Evolutionary conservation across 2,329 filamentous ascomycete species (phyloP).

Genomic region (Cyphellophora attinorum): DNA sequence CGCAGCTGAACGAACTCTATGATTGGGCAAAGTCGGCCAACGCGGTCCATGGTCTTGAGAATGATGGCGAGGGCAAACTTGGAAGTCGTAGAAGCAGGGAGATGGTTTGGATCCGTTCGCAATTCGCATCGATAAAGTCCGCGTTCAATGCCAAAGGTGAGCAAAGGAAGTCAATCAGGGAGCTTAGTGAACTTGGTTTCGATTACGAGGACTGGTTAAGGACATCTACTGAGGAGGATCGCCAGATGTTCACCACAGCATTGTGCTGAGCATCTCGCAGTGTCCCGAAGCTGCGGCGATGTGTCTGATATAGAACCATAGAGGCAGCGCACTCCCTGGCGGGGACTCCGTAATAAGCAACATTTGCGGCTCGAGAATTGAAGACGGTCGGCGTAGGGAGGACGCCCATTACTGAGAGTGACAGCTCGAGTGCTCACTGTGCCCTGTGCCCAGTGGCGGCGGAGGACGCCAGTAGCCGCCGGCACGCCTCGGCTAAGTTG

Average conservation of each 20-base stretch:
- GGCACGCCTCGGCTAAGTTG: no score
- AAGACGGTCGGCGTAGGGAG: no score
- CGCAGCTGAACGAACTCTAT: slow-evolving; percentile 35
- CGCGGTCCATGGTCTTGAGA: slow-evolving; percentile 27
- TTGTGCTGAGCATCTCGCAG: slow-evolving; percentile 5
- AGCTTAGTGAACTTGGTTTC: slow-evolving; percentile 64
- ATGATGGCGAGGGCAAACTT: slow-evolving; percentile 49
- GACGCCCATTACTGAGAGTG: no score
- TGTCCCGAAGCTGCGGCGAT: no score
- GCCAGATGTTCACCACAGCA: slow-evolving; percentile 7
- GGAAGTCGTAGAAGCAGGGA: slow-evolving; percentile 63
- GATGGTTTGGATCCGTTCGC: slow-evolving; percentile 61
- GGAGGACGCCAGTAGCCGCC: no score
- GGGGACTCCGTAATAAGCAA: no score
- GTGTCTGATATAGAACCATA: no score
- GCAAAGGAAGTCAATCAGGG: slow-evolving; percentile 45
- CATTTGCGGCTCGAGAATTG: no score
- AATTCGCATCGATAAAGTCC: slow-evolving; percentile 60
- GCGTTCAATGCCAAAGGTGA: slow-evolving; percentile 60
- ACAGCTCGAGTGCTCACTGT: no score
- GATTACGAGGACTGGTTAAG: slow-evolving; percentile 36
- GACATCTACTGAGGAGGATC: slow-evolving; percentile 6
- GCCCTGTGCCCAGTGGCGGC: no score
- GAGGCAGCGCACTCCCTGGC: no score
- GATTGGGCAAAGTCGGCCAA: slow-evolving; percentile 30